Evolutionary conservation across 306 rosid species (phyloP), one percentile per base, ranked within the genome.

Genomic region (Lablab purpureus): DNA sequence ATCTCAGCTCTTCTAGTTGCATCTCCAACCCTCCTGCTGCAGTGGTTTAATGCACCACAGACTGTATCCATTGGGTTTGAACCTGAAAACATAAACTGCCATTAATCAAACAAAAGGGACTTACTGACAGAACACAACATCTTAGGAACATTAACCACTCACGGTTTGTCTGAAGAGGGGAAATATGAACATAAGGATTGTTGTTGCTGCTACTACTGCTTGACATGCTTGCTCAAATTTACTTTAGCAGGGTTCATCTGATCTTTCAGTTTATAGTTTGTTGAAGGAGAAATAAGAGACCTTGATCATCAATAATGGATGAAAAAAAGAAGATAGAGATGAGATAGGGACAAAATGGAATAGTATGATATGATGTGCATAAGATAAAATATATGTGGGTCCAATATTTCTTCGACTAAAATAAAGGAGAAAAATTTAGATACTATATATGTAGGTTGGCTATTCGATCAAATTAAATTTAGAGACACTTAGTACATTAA

Each of bases 1-100:
- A 11, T 73, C 83, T 84, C 97, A 46, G 85, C 94, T 78, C 76
- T 79, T 84, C 23, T 87, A 2, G 89, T 80, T 69, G 81, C 89
- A 27, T 64, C 76, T 67, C 82, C 92, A 63, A 89, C 85, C 64
- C 37, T 81, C 82, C 77, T 86, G 34, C 87, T 81, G 22, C 90
- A 91, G 7, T 75, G 87, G 43, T 81, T 55, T 27, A 89, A 50
- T 7, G 85, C 76, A 11, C 56, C 84, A 52, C 62, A 25, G 15
- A 88, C 14, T 3, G 59, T 77, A 45, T 74, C 77, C 62, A 52
- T 67, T 14, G 88, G 82, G 70, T 79, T 80, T 22, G 80, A 78
- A 71, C 80, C 91, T 89, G 74, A 80, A 67, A 50, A 4, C 54
- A 47, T 15, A 66, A 75, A 50, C 15, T 55, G 3, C 4, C 2